Conservation (phyloP, 495 filamentous ascomycete species). For the Daldinia grandis region DNA sequence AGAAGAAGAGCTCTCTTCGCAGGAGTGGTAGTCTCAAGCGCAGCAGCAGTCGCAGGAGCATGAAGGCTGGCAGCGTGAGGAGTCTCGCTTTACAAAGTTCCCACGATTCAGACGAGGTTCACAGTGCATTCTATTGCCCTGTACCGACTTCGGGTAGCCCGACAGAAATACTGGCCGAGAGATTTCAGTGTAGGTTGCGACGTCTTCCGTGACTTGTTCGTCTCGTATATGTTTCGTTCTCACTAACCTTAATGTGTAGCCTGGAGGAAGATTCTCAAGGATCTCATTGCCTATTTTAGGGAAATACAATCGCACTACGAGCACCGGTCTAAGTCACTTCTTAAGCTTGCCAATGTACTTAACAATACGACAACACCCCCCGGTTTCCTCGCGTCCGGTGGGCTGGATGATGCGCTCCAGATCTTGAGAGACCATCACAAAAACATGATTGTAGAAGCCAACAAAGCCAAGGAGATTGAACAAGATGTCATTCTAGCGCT, state of each 20-base stretch:
- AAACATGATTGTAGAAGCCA: constrained; percentile 79
- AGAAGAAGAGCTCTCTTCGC: constrained; percentile 83
- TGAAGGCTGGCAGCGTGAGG: constrained; percentile 82
- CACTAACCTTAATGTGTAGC: constrained; percentile 59
- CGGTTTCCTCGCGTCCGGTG: constrained; percentile 77
- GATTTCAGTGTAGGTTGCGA: constrained; percentile 81
- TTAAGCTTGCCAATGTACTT: constrained; percentile 83
- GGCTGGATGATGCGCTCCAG: constrained; percentile 84
- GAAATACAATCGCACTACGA: constrained; percentile 94
- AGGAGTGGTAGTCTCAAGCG: constrained; percentile 78
- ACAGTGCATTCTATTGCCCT: constrained; percentile 87
- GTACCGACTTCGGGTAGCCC: constrained; percentile 87
- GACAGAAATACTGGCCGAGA: constrained; percentile 86
- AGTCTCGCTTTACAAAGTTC: constrained; percentile 71
- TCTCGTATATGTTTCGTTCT: neutral
- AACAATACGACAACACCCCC: constrained; percentile 79
- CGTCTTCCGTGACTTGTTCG: neutral
- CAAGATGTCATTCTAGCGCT: constrained; percentile 88
- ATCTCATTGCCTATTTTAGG: constrained; percentile 91
- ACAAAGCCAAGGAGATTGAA: constrained; percentile 89
- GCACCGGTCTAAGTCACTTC: constrained; percentile 78
- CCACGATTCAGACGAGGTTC: constrained; percentile 72
- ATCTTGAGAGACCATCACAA: constrained; percentile 85
- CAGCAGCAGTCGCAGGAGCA: constrained; percentile 76
- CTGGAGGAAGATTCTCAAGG: constrained; percentile 95